phyloP scores from a whole-genome alignment of 148 eudicot species.

The Rhododendron griersonianum region DNA sequence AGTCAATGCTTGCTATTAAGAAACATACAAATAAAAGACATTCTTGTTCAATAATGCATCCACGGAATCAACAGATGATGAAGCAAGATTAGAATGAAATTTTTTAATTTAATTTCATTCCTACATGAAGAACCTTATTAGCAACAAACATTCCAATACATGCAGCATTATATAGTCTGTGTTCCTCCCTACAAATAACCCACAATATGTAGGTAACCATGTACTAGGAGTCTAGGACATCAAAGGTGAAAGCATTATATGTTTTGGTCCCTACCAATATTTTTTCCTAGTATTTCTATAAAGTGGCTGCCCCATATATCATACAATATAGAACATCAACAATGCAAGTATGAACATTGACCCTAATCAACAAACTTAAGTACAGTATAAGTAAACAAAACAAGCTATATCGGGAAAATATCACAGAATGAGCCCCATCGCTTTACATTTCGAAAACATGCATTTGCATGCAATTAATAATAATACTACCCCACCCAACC shows the following conservation, averaged over 20 bases:
- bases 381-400: neutral
- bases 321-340: neutral
- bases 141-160: neutral
- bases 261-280: neutral
- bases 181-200: neutral
- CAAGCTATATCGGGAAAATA: no score
- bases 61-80: neutral
- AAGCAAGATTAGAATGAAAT: neutral
- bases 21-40: neutral
- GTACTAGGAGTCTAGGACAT: neutral
- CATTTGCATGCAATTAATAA: neutral
- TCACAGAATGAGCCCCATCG: neutral
- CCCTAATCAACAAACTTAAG: neutral
- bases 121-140: neutral
- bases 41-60: neutral
- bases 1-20: neutral
- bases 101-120: neutral
- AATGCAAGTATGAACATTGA: neutral
- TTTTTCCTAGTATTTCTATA: neutral
- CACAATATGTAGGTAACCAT: neutral
- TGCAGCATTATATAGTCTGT: neutral
- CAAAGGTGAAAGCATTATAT: neutral
- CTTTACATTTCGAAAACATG: no score
- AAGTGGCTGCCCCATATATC: neutral
- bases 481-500: no score